Conservation (phyloP, 139 green algal species). For the Raphidocelis subcapitata region DNA sequence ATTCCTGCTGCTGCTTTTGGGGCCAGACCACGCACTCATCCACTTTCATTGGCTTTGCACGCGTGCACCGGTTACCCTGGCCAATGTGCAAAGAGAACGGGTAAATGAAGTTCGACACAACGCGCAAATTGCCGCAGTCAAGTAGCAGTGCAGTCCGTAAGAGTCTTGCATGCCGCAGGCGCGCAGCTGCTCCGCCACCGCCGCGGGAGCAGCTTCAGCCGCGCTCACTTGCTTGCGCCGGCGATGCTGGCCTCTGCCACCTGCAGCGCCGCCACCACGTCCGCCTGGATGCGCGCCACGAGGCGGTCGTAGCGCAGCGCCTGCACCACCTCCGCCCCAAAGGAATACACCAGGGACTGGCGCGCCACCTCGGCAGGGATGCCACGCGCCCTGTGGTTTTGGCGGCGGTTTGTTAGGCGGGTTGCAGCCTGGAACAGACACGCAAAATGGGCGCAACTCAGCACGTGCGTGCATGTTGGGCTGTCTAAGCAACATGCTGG, state of each 20-base stretch:
- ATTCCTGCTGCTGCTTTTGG: no score
- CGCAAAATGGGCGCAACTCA: not conserved
- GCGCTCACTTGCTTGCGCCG: no score
- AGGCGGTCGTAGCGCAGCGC: slow-evolving; percentile 18
- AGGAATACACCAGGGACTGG: slow-evolving; percentile 84
- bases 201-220: no score
- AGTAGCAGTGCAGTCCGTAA: no score
- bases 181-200: no score
- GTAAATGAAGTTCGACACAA: no score
- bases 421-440: not conserved
- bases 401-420: slow-evolving; percentile 21
- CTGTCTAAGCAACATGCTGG: not conserved
- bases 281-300: slow-evolving; percentile 15
- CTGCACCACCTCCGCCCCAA: slow-evolving; percentile 85
- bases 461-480: not conserved
- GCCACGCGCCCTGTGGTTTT: slow-evolving; percentile 67
- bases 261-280: slow-evolving; percentile 17
- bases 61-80: no score
- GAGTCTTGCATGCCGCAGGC: no score
- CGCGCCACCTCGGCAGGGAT: slow-evolving; percentile 72
- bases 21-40: no score
- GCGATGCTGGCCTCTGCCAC: slow-evolving; percentile 3
- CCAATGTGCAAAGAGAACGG: no score
- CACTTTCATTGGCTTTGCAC: no score
- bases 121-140: no score